Evolutionary conservation across 106 monocot species (phyloP), one percentile per base, ranked within the genome.

Genomic region (Acorus gramineus): DNA sequence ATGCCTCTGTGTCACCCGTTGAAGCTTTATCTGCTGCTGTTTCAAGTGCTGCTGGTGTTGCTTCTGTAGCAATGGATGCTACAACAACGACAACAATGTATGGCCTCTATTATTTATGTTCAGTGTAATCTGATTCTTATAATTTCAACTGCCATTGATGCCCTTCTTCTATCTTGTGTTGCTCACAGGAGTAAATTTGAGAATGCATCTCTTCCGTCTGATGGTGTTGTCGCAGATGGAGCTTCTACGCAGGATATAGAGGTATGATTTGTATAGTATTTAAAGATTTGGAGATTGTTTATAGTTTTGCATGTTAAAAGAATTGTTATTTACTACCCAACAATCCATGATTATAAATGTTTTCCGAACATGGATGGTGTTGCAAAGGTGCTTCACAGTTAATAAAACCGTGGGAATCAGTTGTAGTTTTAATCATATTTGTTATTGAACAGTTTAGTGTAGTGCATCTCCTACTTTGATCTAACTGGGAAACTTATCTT

Each of bases 251-350:
- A 14, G 11, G 54, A 67, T 67, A 5, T 56, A 45, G 66, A 67
- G 66, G 66, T 67, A 56, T 55, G 52, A 4, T 45, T n/a, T 28
- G 48, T 4, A 49, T 57, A 66, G 45, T 8, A n/a, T 64, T 14
- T 10, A 46, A 47, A 4, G 4, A 59, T 13, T 28, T 42, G 59
- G 59, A 13, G 11, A 46, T 4, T 67, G 3, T 66, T 67, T 56
- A n/a, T 46, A 49, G 4, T 64, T 4, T 53, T 65, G 42, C 42
- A 28, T 28, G 28, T 28, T 28, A 28, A 28, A 28, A 28, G 28
- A 28, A 1, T 28, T 28, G 28, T 28, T 28, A 28, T 28, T 28
- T 28, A 28, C 28, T 28, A 28, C 28, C 28, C 28, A 28, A 28
- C 1, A 28, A 28, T 28, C 28, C 28, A 28, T 28, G 28, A 28